Conservation (phyloP, 2,329 filamentous ascomycete genomes). For the Pyrenophora tritici-repentis region DNA sequence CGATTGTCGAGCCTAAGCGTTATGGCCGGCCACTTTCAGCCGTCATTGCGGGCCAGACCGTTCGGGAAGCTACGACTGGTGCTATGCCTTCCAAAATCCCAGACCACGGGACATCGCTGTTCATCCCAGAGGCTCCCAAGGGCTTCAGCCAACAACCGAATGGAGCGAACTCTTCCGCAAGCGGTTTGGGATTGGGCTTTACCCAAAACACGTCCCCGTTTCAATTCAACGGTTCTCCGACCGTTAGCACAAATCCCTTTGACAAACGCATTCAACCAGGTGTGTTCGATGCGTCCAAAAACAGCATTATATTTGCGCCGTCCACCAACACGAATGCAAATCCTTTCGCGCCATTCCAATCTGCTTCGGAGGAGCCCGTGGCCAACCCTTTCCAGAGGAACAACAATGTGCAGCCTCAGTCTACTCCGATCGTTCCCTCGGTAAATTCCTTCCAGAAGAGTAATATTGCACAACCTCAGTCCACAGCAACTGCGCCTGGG, state of each 20-base stretch:
- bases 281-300: constrained; percentile 35
- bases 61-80: constrained; percentile 55
- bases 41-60: constrained; percentile 61
- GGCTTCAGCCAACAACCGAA: constrained; percentile 17
- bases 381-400: constrained; percentile 16
- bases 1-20: constrained; percentile 64
- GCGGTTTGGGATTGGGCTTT: constrained; percentile 3
- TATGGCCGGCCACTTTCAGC: constrained; percentile 60
- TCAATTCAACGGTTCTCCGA: constrained; percentile 11
- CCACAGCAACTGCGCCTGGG: background rate
- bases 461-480: background rate
- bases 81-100: constrained; percentile 54
- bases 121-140: constrained; percentile 44
- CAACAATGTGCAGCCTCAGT: background rate
- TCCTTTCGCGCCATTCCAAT: constrained; percentile 10
- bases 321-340: constrained; percentile 10
- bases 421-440: background rate
- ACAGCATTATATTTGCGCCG: constrained; percentile 34
- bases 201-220: constrained; percentile 30
- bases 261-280: constrained; percentile 28
- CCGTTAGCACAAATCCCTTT: constrained; percentile 18
- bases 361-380: background rate
- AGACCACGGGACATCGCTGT: constrained; percentile 44
- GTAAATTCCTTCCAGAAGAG: constrained; percentile 15
- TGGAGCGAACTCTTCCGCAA: background rate